Conservation (phyloP, 139 green algal genomes). For the Volvox reticuliferus region DNA sequence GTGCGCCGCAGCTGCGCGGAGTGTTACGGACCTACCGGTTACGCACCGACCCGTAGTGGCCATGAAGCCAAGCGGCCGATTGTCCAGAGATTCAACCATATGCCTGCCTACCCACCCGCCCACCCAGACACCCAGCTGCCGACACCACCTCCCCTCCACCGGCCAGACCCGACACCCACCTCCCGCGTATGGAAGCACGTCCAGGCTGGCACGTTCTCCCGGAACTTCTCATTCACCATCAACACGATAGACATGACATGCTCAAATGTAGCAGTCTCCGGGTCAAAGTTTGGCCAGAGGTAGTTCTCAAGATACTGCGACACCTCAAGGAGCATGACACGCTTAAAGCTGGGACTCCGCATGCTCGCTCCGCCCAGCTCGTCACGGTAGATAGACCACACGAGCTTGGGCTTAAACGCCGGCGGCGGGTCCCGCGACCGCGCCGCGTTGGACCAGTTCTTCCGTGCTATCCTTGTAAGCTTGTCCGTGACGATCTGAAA, state of each 20-base stretch:
- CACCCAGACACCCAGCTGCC: not conserved
- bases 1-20: no score
- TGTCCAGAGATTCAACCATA: not conserved
- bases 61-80: no score
- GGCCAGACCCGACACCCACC: constrained; percentile 46
- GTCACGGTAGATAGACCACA: constrained; percentile 73
- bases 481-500: constrained; percentile 61
- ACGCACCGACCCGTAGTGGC: no score
- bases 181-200: constrained; percentile 73
- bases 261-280: constrained; percentile 63
- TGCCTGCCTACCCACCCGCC: not conserved
- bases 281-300: constrained; percentile 91
- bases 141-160: not conserved
- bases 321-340: constrained; percentile 88
- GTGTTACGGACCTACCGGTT: no score
- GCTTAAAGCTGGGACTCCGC: constrained; percentile 62
- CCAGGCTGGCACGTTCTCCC: constrained; percentile 88
- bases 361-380: constrained; percentile 70
- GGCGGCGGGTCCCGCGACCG: constrained; percentile 18
- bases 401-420: constrained; percentile 74
- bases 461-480: constrained; percentile 53
- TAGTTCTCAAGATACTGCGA: constrained; percentile 97
- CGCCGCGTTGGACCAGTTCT: constrained; percentile 65
- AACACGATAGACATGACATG: constrained; percentile 92
- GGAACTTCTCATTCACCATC: constrained; percentile 98